phyloP scores from a whole-genome alignment of 495 filamentous ascomycete species.

The Annulohypoxylon stygium region DNA sequence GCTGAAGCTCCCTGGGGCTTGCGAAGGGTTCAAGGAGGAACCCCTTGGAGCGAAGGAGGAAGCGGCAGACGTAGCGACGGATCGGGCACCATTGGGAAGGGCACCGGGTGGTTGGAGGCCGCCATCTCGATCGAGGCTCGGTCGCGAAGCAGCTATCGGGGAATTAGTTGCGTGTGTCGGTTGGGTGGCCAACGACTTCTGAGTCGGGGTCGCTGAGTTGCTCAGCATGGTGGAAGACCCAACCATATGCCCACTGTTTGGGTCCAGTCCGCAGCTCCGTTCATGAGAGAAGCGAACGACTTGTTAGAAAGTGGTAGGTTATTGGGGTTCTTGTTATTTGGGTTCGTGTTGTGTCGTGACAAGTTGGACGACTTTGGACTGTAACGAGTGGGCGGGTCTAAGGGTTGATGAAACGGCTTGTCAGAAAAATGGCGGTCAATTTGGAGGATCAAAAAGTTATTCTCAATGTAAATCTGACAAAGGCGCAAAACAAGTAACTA shows the following conservation, averaged over 20 bases:
- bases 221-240: conserved; percentile 70
- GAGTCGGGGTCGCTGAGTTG: conserved; percentile 77
- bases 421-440: background rate
- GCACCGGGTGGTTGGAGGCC: conserved; percentile 63
- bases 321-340: conserved; percentile 7
- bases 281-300: conserved; percentile 40
- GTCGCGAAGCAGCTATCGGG: conserved; percentile 48
- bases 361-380: conserved; percentile 22
- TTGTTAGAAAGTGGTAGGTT: conserved; percentile 13
- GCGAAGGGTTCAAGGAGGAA: conserved; percentile 73
- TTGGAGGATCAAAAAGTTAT: conserved; percentile 6
- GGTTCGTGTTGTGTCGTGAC: conserved; percentile 25
- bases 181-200: conserved; percentile 73
- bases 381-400: conserved; percentile 20
- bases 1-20: conserved; percentile 91
- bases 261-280: conserved; percentile 36
- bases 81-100: conserved; percentile 58
- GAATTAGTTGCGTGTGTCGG: conserved; percentile 56
- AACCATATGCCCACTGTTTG: conserved; percentile 64
- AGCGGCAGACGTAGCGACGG: conserved; percentile 72
- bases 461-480: conserved; percentile 4
- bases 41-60: conserved; percentile 73
- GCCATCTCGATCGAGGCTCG: conserved; percentile 68
- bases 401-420: conserved; percentile 3
- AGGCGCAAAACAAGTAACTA: conserved; percentile 25